Base-by-base conservation (phyloP, 1,284 basidiomycete genomes). In the Omphalotus olearius region DNA sequence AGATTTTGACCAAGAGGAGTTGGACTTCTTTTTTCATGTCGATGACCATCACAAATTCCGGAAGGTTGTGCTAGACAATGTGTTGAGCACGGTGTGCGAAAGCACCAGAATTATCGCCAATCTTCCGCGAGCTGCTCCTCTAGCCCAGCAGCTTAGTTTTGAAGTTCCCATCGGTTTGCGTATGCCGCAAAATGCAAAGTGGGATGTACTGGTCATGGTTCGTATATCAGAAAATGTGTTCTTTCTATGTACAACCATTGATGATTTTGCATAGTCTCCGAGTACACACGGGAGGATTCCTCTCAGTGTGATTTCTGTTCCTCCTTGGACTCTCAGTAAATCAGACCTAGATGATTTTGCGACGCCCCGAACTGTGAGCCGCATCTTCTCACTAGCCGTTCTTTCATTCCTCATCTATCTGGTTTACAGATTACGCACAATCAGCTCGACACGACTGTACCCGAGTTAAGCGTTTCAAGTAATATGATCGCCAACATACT, bases 81-180 rank as follows among this genome's bases (percentile, higher is more conserved):
- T 50, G 11, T 28, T 50, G 41, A 35, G 30, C 9, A 40, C 48
- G 16, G 33, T 43, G 6, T 43, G 33, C 11, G 37, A 50, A 20
- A 42, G 40, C 18, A 43, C 40, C 18, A 39, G 40, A 14, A 50
- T 50, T 5, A 7, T 50, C 2, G 36, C 36, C 37, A 50, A 50
- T 16, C 33, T 50, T 9, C 41, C 48, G 5, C 41, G 40, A 5
- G n/a, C 23, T 25, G 48, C 39, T 14, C 48, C 48, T 16, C 17
- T 50, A 23, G 39, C 48, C 6, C 17, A 50, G 5, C 11, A 20
- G 6, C 33, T 37, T 10, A 20, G 43, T n/a, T 50, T 50, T 18
- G 30, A 33, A 13, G 30, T 9, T 10, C 4, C 30, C 7, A 13
- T 4, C 30, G 30, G 13, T 23, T 23, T 23, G 30, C 9, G 13